These are phyloP conservation scores for Coemansia sp. DNA, from an alignment of 192 early-diverging fungal genomes.

Conservation along the genomic window DNA sequence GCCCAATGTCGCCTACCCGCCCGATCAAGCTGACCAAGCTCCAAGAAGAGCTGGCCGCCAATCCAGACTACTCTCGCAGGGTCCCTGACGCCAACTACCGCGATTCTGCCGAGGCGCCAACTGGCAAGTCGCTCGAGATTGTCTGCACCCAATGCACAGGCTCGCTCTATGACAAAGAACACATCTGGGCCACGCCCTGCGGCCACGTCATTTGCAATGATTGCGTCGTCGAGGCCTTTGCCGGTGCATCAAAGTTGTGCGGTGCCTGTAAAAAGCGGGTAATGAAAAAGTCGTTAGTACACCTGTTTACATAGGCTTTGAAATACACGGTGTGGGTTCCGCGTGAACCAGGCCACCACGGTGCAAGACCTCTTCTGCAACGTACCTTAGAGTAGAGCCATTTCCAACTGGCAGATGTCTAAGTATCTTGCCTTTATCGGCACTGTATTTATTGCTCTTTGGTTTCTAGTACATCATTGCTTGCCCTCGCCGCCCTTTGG, in stretches of 20 bases:
- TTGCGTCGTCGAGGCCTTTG: conserved; percentile 33
- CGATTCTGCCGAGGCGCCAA: conserved; percentile 3
- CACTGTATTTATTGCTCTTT: no score
- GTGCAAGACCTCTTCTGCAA: no score
- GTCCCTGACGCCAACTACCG: conserved; percentile 43
- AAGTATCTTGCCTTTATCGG: no score
- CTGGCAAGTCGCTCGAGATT: conserved; percentile 17
- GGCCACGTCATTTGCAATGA: conserved; percentile 45
- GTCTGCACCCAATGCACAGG: conserved; percentile 32
- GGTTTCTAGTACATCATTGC: no score
- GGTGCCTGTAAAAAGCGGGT: conserved; percentile 31
- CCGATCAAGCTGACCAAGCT: conserved; percentile 31
- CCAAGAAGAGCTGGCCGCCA: conserved; percentile 29
- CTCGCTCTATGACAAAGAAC: conserved; percentile 29
- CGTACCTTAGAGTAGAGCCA: no score
- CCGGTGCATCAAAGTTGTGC: conserved; percentile 25
- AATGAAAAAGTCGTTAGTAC: conserved; percentile 34
- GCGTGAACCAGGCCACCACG: no score
- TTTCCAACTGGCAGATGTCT: no score
- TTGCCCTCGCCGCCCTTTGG: not conserved
- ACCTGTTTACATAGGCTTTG: conserved; percentile 25
- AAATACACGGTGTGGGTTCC: no score
- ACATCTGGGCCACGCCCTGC: conserved; percentile 44
- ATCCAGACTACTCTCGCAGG: conserved; percentile 21
- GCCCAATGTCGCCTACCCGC: conserved; percentile 21